Percentiles rank a stretch among this genome's conserved stretches.
Evolutionary conservation across 148 eudicot genomes (phyloP).

Genomic region (Amaranthus palmeri): DNA sequence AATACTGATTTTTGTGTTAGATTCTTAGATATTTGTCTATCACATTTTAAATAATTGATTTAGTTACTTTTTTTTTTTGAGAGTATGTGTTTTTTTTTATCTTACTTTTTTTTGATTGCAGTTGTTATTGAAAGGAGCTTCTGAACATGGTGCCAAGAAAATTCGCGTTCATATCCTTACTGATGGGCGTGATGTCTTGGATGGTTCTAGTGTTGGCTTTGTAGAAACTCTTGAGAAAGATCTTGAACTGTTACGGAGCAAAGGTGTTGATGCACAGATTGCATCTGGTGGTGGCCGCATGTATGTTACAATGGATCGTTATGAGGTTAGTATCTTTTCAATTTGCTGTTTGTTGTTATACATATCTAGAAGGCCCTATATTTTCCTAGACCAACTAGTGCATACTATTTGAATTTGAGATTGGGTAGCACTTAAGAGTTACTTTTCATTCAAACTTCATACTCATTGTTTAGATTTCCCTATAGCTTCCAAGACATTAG

Average conservation of each 20-base stretch:
- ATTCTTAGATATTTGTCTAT: not conserved
- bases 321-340: constrained; percentile 53
- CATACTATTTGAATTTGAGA: too few species aligned
- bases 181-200: constrained; percentile 96
- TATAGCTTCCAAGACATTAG: too few species aligned
- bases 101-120: constrained; percentile 19
- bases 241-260: constrained; percentile 53
- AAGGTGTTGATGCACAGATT: constrained; percentile 81
- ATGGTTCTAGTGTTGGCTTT: constrained; percentile 87
- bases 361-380: too few species aligned
- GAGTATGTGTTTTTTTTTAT: not conserved
- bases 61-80: too few species aligned
- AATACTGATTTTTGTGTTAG: not conserved
- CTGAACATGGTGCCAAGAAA: constrained; percentile 81
- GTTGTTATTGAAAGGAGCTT: constrained; percentile 76
- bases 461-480: too few species aligned
- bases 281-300: constrained; percentile 99
- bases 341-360: too few species aligned
- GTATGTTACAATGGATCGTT: constrained; percentile 95
- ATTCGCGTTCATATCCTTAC: constrained; percentile 84
- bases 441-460: too few species aligned
- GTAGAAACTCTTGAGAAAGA: constrained; percentile 84
- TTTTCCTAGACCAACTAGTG: too few species aligned
- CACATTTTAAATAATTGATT: too few species aligned
- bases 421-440: too few species aligned